phyloP scores from a whole-genome alignment of 2,329 filamentous ascomycete genomes.

The Trichoderma atrobrunneum region DNA sequence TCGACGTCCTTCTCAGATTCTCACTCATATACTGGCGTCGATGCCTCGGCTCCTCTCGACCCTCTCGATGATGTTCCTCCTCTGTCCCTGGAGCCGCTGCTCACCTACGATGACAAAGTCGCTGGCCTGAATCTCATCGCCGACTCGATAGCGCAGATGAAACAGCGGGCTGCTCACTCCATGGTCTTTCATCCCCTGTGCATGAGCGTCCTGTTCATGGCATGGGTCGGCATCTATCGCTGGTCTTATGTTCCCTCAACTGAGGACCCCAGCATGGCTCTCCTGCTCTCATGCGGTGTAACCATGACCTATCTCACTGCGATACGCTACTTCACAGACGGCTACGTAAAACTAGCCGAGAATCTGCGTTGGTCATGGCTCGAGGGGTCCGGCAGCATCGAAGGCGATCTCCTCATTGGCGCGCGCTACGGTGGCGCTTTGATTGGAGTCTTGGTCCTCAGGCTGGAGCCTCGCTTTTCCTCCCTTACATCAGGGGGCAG shows the following conservation, averaged over 20 bases:
- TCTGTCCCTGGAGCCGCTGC: slow-evolving; percentile 59
- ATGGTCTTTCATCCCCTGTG: slow-evolving; percentile 63
- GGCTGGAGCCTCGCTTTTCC: slow-evolving; percentile 50
- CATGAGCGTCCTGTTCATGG: slow-evolving; percentile 45
- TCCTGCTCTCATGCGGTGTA: slow-evolving; percentile 58
- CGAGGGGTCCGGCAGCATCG: slow-evolving; percentile 37
- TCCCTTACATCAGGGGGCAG: slow-evolving; percentile 26
- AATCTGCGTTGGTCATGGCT: slow-evolving; percentile 62
- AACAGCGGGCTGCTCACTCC: slow-evolving; percentile 61
- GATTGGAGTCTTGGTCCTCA: slow-evolving; percentile 68
- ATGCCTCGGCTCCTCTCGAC: slow-evolving; percentile 35
- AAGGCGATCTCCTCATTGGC: slow-evolving; percentile 60
- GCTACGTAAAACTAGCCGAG: slow-evolving; percentile 64
- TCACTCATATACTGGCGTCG: slow-evolving; percentile 26
- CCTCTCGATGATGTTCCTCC: slow-evolving; percentile 53
- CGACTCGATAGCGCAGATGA: slow-evolving; percentile 80
- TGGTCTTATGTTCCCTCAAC: slow-evolving; percentile 43
- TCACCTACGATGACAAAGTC: slow-evolving; percentile 57
- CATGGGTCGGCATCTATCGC: slow-evolving; percentile 46
- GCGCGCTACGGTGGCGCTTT: slow-evolving; percentile 66
- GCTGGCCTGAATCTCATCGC: slow-evolving; percentile 71
- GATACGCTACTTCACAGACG: slow-evolving; percentile 57
- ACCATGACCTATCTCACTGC: slow-evolving; percentile 61
- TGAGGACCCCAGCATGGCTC: slow-evolving; percentile 51
- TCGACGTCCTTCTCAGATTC: slow-evolving; percentile 8